These are phyloP conservation scores for Leptographium wingfieldii DNA, from an alignment of 2,329 filamentous ascomycete species.

Conservation along the genomic window DNA sequence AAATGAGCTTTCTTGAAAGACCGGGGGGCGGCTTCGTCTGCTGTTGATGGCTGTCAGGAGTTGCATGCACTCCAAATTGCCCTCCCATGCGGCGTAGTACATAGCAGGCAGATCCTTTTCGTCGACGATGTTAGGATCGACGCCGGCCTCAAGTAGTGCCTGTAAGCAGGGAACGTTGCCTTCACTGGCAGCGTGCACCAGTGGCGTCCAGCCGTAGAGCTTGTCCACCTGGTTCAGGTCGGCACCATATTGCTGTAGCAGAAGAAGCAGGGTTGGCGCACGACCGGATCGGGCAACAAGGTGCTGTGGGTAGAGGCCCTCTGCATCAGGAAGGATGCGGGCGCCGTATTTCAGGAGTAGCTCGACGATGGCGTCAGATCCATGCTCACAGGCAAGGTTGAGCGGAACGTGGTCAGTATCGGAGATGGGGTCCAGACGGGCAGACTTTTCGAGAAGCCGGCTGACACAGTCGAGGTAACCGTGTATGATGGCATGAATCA, in stretches of 20 bases:
- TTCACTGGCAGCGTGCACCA: conserved; percentile 94
- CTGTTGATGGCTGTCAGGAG: conserved; percentile 55
- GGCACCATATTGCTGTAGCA: conserved; percentile 75
- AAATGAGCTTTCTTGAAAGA: conserved; percentile 25
- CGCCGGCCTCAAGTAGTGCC: conserved; percentile 66
- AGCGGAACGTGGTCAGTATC: conserved; percentile 88
- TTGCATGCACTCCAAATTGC: conserved; percentile 87
- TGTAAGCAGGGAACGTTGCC: conserved; percentile 83
- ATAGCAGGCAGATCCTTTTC: conserved; percentile 90
- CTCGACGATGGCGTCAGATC: conserved; percentile 71
- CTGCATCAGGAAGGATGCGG: conserved; percentile 80
- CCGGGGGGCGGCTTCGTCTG: conserved; percentile 15
- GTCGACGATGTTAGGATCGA: conserved; percentile 67
- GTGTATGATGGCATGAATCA: conserved; percentile 91
- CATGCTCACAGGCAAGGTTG: conserved; percentile 90
- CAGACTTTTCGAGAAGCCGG: conserved; percentile 61
- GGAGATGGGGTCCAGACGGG: conserved; percentile 74
- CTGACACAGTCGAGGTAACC: conserved; percentile 70
- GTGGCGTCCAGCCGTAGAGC: conserved; percentile 90
- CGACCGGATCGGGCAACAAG: conserved; percentile 83
- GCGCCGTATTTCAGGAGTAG: conserved; percentile 72
- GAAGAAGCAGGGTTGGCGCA: conserved; percentile 62
- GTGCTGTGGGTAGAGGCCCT: conserved; percentile 94
- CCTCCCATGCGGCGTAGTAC: conserved; percentile 99
- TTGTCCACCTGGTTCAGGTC: conserved; percentile 90